These are phyloP conservation scores for Miscanthus lutarioriparius DNA, from an alignment of 176 grass and related monocot genomes.

Conservation along the genomic window DNA sequence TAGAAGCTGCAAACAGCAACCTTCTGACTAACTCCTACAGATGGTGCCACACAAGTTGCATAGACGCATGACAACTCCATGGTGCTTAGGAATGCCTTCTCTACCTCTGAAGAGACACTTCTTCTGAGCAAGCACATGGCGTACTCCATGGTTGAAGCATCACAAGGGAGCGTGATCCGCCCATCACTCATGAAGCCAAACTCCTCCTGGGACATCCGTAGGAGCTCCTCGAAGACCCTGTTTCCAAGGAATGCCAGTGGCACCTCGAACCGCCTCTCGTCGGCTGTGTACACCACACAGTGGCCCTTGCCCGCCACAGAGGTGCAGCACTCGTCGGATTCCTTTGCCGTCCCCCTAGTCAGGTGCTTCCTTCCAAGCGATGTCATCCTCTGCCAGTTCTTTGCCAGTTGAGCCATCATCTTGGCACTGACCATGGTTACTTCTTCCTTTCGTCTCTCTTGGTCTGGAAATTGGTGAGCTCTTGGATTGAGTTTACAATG, in stretches of 20 bases:
- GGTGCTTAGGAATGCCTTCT: slow-evolving; percentile 33
- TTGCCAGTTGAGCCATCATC: slow-evolving; percentile 27
- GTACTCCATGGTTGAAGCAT: slow-evolving; percentile 43
- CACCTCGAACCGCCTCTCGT: slow-evolving; percentile 45
- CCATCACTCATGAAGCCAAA: slow-evolving; percentile 33
- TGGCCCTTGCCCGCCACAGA: slow-evolving; percentile 33
- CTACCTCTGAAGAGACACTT: slow-evolving; percentile 32
- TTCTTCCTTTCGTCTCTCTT: not conserved
- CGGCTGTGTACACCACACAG: slow-evolving; percentile 39
- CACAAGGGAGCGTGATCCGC: slow-evolving; percentile 43
- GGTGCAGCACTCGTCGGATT: not conserved
- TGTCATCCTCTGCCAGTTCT: slow-evolving; percentile 51
- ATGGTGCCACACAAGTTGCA: not conserved
- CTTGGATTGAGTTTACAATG: not conserved
- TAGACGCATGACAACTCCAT: slow-evolving; percentile 20
- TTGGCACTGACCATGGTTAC: slow-evolving; percentile 30
- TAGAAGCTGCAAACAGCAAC: not conserved
- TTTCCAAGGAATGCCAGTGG: slow-evolving; percentile 32
- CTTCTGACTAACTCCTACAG: not conserved
- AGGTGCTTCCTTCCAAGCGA: not conserved
- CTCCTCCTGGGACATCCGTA: slow-evolving; percentile 52
- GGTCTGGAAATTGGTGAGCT: not conserved
- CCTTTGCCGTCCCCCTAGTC: not conserved
- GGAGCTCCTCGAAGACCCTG: slow-evolving; percentile 33
- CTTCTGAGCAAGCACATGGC: slow-evolving; percentile 38